Base-by-base conservation (phyloP, 257 asterid species). In the Scutellaria barbata region DNA sequence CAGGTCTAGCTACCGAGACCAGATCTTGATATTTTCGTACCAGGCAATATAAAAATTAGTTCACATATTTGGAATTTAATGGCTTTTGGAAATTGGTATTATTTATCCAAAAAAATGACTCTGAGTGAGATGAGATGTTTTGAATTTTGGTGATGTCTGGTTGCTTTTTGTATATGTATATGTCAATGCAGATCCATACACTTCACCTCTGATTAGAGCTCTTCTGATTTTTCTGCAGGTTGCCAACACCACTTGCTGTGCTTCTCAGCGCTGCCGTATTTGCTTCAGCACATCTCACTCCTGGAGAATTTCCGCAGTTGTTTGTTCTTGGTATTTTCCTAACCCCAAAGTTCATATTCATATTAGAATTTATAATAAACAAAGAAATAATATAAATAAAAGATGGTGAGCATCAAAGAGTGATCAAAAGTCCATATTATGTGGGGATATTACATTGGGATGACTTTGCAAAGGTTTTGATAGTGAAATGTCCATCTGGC, bases 211-310 rank as follows among this genome's bases (percentile, higher is more conserved):
- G 71, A 66, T 67, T 61, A 59, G 46, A 66, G 18, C 48, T 75
- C 75, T 48, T 25, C 75, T 45, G 14, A 59, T 79, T 61, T 52
- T 33, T 41, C 10, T 85, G 81, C 93, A 95, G 99, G 99, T 39
- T 95, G 77, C 98, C 99, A 43, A 95, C 98, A 22, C 98, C 99
- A 14, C 75, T 88, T 46, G 80, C 99, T 65, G 88, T 86, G 76
- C 72, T 91, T 22, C 41, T 88, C 55, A 95, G 98, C 76, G 99
- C 96, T 58, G 81, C 96, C 25, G 96, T 88, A 45, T 95, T 95
- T 79, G 96, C 98, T 14, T 78, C 71, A 42, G 98, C 98, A 33
- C 99, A 95, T 85, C 90, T 91, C 76, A 88, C 98, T 68, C 99
- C 99, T 33, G 96, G 95, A 67, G 86, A 89, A 80, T 85, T 95